Percentiles rank a stretch among this genome's conserved stretches.
Evolutionary conservation across 345 rosid species (phyloP).

Genomic region (Gossypium anomalum): DNA sequence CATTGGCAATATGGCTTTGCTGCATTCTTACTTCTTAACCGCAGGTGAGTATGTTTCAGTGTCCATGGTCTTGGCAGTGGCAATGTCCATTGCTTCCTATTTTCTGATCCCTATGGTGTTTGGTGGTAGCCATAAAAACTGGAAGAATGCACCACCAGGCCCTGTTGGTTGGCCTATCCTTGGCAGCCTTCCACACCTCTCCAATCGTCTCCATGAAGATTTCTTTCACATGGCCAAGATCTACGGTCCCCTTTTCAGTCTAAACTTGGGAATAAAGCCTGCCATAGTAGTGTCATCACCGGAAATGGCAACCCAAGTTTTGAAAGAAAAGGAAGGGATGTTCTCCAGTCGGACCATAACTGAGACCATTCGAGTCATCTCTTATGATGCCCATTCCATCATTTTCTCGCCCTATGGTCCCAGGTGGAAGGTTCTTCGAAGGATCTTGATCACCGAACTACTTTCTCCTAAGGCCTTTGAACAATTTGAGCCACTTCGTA

Average conservation of each 20-base stretch:
- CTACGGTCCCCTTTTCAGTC: conserved; percentile 10
- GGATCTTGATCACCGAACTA: conserved; percentile 17
- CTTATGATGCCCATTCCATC: conserved; percentile 21
- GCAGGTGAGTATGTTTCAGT: not conserved
- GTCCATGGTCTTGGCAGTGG: not conserved
- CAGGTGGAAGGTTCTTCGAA: conserved; percentile 20
- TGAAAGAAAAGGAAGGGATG: conserved; percentile 15
- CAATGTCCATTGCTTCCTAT: conserved; percentile 9
- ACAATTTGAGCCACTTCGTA: conserved; percentile 11
- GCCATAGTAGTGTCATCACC: conserved; percentile 19
- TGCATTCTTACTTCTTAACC: not conserved
- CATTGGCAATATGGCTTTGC: not conserved
- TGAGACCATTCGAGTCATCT: conserved; percentile 11
- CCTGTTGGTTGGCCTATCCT: conserved; percentile 20
- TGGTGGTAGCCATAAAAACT: conserved; percentile 4
- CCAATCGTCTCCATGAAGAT: conserved; percentile 14
- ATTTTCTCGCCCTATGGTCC: conserved; percentile 20
- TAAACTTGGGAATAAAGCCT: conserved; percentile 14
- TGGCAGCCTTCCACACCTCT: conserved; percentile 15
- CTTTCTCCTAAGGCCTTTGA: conserved; percentile 18
- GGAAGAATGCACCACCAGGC: conserved; percentile 24
- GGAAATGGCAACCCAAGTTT: conserved; percentile 2
- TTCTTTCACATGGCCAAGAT: conserved; percentile 11
- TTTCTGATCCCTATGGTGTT: conserved; percentile 11
- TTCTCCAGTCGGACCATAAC: conserved; percentile 20